Percentiles rank a stretch among this genome's conserved stretches.
These are phyloP conservation scores for Pleomassaria siparia DNA, from an alignment of 2,329 filamentous ascomycete species.

Conservation along the genomic window DNA sequence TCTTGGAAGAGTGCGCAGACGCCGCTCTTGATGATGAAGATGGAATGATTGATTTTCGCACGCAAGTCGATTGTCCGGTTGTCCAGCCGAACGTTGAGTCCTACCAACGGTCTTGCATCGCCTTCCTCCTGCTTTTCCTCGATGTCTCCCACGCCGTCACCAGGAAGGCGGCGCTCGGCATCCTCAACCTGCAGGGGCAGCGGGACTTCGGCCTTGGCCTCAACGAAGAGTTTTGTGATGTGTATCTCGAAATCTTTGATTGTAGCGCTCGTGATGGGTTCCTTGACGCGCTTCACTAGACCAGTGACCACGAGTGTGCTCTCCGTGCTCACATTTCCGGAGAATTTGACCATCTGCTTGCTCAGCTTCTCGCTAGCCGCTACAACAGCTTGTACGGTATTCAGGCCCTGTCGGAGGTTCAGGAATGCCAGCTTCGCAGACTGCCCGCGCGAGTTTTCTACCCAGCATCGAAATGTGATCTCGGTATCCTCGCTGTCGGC, in stretches of 20 bases:
- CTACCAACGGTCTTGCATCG: constrained; percentile 68
- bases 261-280: constrained; percentile 84
- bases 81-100: constrained; percentile 81
- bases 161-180: constrained; percentile 53
- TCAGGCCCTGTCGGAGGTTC: constrained; percentile 74
- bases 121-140: constrained; percentile 54
- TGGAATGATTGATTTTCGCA: constrained; percentile 86
- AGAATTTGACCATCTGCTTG: constrained; percentile 96
- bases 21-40: constrained; percentile 69
- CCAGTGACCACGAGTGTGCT: constrained; percentile 82
- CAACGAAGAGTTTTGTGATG: constrained; percentile 79
- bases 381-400: constrained; percentile 81
- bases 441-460: constrained; percentile 87
- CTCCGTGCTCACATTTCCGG: constrained; percentile 72
- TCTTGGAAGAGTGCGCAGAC: constrained; percentile 72
- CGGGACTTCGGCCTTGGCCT: constrained; percentile 64
- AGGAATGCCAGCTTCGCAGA: constrained; percentile 90
- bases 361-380: constrained; percentile 62
- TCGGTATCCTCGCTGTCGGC: constrained; percentile 43
- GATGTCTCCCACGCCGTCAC: constrained; percentile 49
- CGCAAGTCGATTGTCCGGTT: constrained; percentile 93
- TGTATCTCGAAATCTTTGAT: constrained; percentile 84
- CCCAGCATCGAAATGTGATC: constrained; percentile 75
- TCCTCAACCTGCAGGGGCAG: constrained; percentile 62
- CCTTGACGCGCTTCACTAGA: constrained; percentile 75